These are phyloP conservation scores for Peniophora sp. DNA, from an alignment of 1,284 basidiomycete species.

Conservation along the genomic window DNA sequence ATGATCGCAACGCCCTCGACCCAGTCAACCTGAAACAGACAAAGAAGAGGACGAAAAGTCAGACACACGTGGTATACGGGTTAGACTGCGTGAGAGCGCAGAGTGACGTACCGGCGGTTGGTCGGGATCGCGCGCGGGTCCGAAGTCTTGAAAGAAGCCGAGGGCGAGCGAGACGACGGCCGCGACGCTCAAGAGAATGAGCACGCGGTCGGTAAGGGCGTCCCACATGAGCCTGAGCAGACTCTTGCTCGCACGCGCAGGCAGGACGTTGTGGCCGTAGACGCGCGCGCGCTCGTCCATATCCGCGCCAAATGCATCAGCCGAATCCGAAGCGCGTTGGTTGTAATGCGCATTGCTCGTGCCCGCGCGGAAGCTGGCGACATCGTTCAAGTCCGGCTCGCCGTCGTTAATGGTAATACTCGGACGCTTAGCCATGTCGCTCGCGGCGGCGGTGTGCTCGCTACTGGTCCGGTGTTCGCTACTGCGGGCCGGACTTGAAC, in stretches of 20 bases:
- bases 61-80: too few relatives aligned
- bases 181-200: constrained; percentile 86
- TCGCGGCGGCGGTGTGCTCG: background rate
- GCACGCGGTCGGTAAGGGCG: constrained; percentile 92
- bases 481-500: constrained; percentile 6
- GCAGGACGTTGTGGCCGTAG: constrained; percentile 83
- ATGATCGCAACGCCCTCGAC: constrained; percentile 98
- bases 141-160: constrained; percentile 91
- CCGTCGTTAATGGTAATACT: constrained; percentile 17
- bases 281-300: constrained; percentile 64
- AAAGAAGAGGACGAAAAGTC: too few relatives aligned
- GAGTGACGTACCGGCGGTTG: constrained; percentile 45
- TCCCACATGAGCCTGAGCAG: constrained; percentile 88
- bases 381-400: constrained; percentile 13
- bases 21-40: constrained; percentile 55
- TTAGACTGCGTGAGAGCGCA: too few relatives aligned
- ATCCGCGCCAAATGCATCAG: constrained; percentile 43
- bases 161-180: constrained; percentile 91
- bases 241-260: constrained; percentile 70
- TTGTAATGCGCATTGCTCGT: constrained; percentile 4
- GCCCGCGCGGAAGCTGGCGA: constrained; percentile 1
- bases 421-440: background rate
- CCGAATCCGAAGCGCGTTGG: constrained; percentile 12
- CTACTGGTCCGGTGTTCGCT: too few relatives aligned
- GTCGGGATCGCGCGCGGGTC: constrained; percentile 49